Conservation (phyloP, 495 filamentous ascomycete species). For the Clavariopsis aquatica region DNA sequence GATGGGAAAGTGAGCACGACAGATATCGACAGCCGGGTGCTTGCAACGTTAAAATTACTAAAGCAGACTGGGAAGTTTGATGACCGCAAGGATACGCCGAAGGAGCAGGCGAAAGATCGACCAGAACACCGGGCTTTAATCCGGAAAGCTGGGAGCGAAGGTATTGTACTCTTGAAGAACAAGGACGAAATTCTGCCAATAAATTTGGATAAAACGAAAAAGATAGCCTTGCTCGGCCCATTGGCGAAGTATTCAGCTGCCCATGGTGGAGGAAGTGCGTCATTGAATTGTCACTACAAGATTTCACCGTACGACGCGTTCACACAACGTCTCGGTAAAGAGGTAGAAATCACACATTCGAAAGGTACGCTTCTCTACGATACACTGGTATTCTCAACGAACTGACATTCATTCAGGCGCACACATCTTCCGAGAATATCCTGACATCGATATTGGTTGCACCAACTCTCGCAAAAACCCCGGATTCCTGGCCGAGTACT, state of each 20-base stretch:
- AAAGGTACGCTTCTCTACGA: slow-evolving; percentile 55
- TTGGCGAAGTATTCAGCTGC: slow-evolving; percentile 74
- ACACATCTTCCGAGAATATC: slow-evolving; percentile 15
- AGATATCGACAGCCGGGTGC: slow-evolving; percentile 4
- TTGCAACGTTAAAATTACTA: neutral
- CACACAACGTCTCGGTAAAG: slow-evolving; percentile 48
- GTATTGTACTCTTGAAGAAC: slow-evolving; percentile 38
- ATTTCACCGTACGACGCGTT: slow-evolving; percentile 68
- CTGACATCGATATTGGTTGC: slow-evolving; percentile 9
- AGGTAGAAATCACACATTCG: slow-evolving; percentile 53
- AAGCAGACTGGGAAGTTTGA: slow-evolving; percentile 7
- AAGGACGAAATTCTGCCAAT: slow-evolving; percentile 11
- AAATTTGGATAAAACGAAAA: slow-evolving; percentile 38
- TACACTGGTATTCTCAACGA: slow-evolving; percentile 52
- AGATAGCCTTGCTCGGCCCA: slow-evolving; percentile 75
- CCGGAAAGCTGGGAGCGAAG: slow-evolving; percentile 20
- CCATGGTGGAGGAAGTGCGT: slow-evolving; percentile 77
- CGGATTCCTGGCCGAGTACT: slow-evolving; percentile 10
- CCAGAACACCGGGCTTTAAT: slow-evolving; percentile 12
- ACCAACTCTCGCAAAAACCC: slow-evolving; percentile 23
- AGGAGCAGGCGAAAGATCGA: slow-evolving; percentile 6
- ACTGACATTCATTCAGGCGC: neutral
- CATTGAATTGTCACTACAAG: slow-evolving; percentile 73
- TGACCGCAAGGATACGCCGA: slow-evolving; percentile 2
- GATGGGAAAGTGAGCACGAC: neutral